Percentiles rank a stretch among this genome's conserved stretches.
phyloP scores from a whole-genome alignment of 331 rosid genomes.

The Dryas integrifolia region DNA sequence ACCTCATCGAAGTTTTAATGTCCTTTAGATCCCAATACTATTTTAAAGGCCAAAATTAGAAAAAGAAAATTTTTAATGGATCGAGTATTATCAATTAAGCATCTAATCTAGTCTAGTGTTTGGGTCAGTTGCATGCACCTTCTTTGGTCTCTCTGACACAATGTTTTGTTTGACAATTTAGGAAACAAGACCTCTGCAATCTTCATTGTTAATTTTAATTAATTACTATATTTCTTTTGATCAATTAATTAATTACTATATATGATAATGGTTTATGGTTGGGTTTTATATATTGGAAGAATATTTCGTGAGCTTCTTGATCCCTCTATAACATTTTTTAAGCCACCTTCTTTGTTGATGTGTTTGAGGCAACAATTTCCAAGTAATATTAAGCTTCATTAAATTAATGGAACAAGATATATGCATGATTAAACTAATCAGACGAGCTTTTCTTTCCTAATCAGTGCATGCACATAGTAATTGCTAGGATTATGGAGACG shows the following conservation, averaged over 20 bases:
- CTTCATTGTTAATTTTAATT: slow-evolving; percentile 13
- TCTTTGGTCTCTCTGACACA: background rate
- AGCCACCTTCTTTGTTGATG: slow-evolving; percentile 13
- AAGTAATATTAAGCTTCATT: slow-evolving; percentile 13
- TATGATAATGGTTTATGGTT: slow-evolving; percentile 11
- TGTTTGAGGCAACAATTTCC: slow-evolving; percentile 32
- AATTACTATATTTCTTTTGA: too few species aligned
- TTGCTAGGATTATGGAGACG: slow-evolving; percentile 18
- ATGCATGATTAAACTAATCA: slow-evolving; percentile 2
- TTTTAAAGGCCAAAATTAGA: slow-evolving; percentile 2
- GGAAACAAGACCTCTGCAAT: slow-evolving; percentile 2
- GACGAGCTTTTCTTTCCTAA: slow-evolving; percentile 1
- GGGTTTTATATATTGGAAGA: slow-evolving; percentile 4
- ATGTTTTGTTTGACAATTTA: background rate
- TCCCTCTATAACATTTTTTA: slow-evolving; percentile 15
- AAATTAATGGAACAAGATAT: background rate
- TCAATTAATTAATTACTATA: slow-evolving; percentile 11
- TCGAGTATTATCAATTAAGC: background rate
- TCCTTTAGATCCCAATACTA: too few species aligned
- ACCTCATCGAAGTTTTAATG: background rate
- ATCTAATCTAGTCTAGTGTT: background rate
- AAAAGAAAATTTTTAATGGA: background rate
- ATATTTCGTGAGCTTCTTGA: slow-evolving; percentile 28
- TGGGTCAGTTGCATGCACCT: background rate
- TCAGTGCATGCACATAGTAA: slow-evolving; percentile 30